phyloP scores from a whole-genome alignment of 2,329 filamentous ascomycete genomes.

The Paecilomyces niveus region DNA sequence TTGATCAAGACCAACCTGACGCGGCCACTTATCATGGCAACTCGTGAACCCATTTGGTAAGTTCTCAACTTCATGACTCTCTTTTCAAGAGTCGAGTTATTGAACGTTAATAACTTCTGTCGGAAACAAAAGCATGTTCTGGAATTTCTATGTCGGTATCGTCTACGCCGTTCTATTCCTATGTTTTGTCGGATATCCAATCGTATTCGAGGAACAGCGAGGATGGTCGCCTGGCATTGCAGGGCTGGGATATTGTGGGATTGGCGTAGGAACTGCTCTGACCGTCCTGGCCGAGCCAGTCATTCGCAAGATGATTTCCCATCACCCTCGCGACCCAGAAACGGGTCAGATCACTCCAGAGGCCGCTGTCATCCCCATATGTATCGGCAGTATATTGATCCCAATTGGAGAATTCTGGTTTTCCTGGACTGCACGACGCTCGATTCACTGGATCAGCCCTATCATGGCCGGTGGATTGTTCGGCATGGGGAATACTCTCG shows the following conservation, averaged over 20 bases:
- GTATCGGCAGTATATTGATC: constrained; percentile 60
- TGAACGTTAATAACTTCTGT: background rate
- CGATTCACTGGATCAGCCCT: constrained; percentile 67
- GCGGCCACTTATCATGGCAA: background rate
- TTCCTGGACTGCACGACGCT: constrained; percentile 65
- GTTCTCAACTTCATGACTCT: background rate
- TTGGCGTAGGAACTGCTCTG: background rate
- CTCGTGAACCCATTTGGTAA: background rate
- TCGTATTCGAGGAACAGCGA: background rate
- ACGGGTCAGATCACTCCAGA: too few species aligned
- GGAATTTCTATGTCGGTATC: background rate
- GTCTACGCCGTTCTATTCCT: background rate
- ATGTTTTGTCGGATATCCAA: background rate
- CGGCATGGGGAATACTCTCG: constrained; percentile 60
- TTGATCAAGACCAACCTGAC: background rate
- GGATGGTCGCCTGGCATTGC: background rate
- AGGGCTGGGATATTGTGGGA: background rate
- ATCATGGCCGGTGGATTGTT: constrained; percentile 68
- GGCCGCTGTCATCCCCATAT: constrained; percentile 56
- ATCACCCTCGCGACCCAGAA: constrained; percentile 59
- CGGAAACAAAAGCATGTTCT: background rate
- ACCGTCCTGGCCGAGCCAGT: background rate
- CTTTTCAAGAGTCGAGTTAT: background rate
- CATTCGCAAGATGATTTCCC: background rate
- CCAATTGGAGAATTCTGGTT: constrained; percentile 71